phyloP scores from a whole-genome alignment of 129 eudicot genomes.

The Heracleum sosnowskyi region DNA sequence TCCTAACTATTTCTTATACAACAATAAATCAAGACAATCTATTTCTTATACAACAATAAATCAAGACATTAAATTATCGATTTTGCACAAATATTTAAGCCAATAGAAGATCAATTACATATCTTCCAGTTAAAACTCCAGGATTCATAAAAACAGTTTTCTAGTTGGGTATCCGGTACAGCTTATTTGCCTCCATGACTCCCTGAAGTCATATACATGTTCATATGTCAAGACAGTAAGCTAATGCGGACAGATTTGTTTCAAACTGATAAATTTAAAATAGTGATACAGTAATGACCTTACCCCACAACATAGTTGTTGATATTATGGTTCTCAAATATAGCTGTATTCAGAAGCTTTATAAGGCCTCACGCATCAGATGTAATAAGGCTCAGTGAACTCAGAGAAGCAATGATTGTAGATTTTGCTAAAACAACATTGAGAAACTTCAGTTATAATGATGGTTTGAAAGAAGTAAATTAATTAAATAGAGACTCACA shows the following conservation, averaged over 20 bases:
- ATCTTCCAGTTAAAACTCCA: slow-evolving; percentile 79
- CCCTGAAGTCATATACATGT: slow-evolving; percentile 48
- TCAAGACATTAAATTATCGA: background rate
- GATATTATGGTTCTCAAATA: slow-evolving; percentile 93
- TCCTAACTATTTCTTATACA: slow-evolving; percentile 44
- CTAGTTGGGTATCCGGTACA: slow-evolving; percentile 96
- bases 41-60: slow-evolving; percentile 15
- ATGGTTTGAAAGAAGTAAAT: slow-evolving; percentile 3
- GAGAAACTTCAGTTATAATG: background rate
- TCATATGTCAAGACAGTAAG: background rate
- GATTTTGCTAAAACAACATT: slow-evolving; percentile 62
- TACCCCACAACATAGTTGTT: slow-evolving; percentile 97
- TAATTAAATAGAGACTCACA: slow-evolving; percentile 9
- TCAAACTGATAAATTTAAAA: background rate
- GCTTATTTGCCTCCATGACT: slow-evolving; percentile 95
- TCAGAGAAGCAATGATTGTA: slow-evolving; percentile 79
- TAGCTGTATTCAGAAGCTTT: slow-evolving; percentile 93
- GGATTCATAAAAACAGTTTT: slow-evolving; percentile 69
- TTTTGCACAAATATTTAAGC: slow-evolving; percentile 1
- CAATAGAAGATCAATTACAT: slow-evolving; percentile 12
- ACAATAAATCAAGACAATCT: slow-evolving; percentile 24
- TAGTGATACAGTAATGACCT: slow-evolving; percentile 15
- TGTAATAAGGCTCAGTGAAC: slow-evolving; percentile 96
- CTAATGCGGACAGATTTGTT: slow-evolving; percentile 6
- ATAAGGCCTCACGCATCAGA: slow-evolving; percentile 98